Base-by-base conservation (phyloP, 140 eudicot species). In the Senecio squalidus region DNA sequence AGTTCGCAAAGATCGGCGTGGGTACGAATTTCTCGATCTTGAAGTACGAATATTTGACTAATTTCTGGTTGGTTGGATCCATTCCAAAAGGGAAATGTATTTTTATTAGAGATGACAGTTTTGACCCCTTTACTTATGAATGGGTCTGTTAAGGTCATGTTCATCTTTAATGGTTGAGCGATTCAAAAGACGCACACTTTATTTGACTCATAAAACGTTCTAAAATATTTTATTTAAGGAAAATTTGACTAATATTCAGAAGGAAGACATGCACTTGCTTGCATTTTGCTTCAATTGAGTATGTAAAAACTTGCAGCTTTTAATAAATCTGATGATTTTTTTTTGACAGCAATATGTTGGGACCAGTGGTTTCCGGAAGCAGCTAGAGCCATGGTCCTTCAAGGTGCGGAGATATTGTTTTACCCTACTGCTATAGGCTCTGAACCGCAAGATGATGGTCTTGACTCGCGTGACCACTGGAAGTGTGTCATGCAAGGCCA, bases 361-460 rank as follows among this genome's bases (percentile, higher is more conserved):
- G 96, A 93, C 76, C 96, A 88, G 61, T 93, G 99, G 96, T 93
- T 93, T 70, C 99, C 99, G 0, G 99, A 93, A 78, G 95, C 96
- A 49, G 99, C 99, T 23, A 82, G 99, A 54, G 96, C 97, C 24
- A 88, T 93, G 99, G 96, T 64, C 41, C 99, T 93, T 78, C 96
- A 88, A 82, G 96, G 99, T 62, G 99, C 99, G 66, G 99, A 93
- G 74, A 74, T 88, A 71, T 67, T 93, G 67, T 88, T 93, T 71
- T 88, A 88, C 68, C 99, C 99, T 16, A 93, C 99, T 59, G 96
- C 99, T 14, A 93, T 93, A 27, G 99, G 99, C 59, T 80, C 96
- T 75, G 96, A 93, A 80, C 96, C 99, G 64, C 99, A 93, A 78
- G 97, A 93, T 72, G 78, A 77, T 13, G 94, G 96, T 50, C 88